Evolutionary conservation across 208 protist species (phyloP).

Genomic region (Naegleria lovaniensis): DNA sequence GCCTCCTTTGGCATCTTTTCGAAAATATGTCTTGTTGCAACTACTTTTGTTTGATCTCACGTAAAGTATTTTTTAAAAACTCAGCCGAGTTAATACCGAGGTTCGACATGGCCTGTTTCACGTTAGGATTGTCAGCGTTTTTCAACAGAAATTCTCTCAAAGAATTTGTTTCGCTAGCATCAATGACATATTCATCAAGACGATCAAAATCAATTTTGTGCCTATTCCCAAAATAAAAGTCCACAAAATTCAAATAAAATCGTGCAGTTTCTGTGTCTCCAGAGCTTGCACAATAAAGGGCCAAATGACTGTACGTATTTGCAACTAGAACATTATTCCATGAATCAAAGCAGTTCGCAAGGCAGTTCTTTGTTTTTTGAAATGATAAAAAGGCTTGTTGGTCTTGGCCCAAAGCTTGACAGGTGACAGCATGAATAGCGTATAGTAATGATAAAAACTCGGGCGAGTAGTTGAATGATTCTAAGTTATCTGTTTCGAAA

Average conservation of each 20-base stretch:
- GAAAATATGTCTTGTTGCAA: not conserved
- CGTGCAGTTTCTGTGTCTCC: not conserved
- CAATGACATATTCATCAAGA: not conserved
- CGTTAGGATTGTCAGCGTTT: not conserved
- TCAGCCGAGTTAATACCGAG: not conserved
- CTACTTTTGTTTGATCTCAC: not conserved
- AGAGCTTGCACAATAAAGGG: not conserved
- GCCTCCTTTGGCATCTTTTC: not conserved
- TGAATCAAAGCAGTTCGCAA: not conserved
- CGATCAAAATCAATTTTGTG: not conserved
- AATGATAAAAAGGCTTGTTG: not conserved
- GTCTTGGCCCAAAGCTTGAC: not conserved
- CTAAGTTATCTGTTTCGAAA: not conserved
- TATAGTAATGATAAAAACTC: not conserved
- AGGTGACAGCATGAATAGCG: not conserved
- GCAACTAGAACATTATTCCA: not conserved
- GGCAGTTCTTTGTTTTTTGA: not conserved
- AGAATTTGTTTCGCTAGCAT: not conserved
- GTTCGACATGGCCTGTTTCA: not conserved
- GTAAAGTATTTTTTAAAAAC: not conserved
- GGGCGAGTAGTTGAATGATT: not conserved
- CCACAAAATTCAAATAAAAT: conserved; percentile 5
- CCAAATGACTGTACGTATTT: not conserved
- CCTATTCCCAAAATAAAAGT: not conserved
- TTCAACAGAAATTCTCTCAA: not conserved